Evolutionary conservation across 805 yeast species (phyloP), one percentile per base, ranked within the genome.

Genomic region (Ogataea dorogensis): DNA sequence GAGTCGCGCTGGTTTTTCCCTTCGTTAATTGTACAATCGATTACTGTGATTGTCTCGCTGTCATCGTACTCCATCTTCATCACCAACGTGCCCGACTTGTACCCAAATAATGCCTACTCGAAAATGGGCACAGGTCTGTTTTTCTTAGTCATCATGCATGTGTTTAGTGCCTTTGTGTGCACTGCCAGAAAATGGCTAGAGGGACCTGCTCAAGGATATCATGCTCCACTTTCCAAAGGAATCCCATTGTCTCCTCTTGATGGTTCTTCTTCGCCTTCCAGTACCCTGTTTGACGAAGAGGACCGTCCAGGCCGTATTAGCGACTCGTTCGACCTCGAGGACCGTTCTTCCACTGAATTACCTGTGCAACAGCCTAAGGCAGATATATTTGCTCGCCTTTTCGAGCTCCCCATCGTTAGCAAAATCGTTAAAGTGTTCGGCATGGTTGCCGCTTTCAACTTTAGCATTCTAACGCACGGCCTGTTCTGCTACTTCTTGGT

Each of bases 61-160:
- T 43, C 78, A 11, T 59, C 72, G 13, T 74, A 79, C 49, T 70
- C 75, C 33, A 61, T 80, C 7, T 86, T 80, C 53, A 71, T 76
- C 25, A 57, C 65, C 4, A 65, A 81, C 12, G 80, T 79, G 16
- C 82, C 85, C 0, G 68, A 72, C 37, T 64, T 86, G 50, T 91
- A 86, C 56, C 95, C 95, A 1, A 68, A 72, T 25, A 86, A 86
- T 54, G 81, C 83, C 1, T 88, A 88, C 59, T 63, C 75, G 10
- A 73, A 70, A 50, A 77, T 85, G 77, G 71, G 83, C 16, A 64
- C 73, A 53, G 72, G 84, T 8, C 60, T 87, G 40, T 59, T 81
- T 8, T 54, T 80, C 32, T 58, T 77, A 8, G 59, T 79, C 2
- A 39, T 71, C 2, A 59, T 66, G 2, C 95, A 86, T 46, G 75